These are phyloP conservation scores for Calamus simplicifolius DNA, from an alignment of 176 grass and related monocot species.

Conservation along the genomic window DNA sequence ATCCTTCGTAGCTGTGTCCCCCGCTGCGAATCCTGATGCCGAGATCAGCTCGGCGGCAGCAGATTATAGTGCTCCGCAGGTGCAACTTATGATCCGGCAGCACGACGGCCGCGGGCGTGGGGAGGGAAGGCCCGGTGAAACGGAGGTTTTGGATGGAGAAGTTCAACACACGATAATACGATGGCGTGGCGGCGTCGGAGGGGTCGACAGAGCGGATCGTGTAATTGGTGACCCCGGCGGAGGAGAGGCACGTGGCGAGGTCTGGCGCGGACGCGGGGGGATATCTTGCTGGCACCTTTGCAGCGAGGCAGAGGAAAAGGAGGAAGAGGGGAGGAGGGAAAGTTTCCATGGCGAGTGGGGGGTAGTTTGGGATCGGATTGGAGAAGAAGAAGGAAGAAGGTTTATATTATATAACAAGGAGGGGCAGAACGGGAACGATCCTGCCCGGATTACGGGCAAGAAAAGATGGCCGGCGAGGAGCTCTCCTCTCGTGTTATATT, in stretches of 20 bases:
- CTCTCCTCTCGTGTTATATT: too few species aligned
- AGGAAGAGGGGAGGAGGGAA: too few species aligned
- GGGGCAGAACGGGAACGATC: too few species aligned
- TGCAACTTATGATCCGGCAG: slow-evolving; percentile 29
- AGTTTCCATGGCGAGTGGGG: too few species aligned
- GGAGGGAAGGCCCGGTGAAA: slow-evolving; percentile 23
- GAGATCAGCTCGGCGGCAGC: slow-evolving; percentile 23
- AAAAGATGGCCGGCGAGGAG: too few species aligned
- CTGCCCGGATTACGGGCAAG: too few species aligned
- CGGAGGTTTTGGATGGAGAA: slow-evolving; percentile 71
- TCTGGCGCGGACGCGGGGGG: too few species aligned
- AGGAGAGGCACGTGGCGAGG: slow-evolving; percentile 37
- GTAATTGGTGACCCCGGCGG: slow-evolving; percentile 46
- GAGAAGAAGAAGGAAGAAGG: too few species aligned
- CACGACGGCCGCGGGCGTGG: slow-evolving; percentile 33
- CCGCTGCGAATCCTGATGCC: slow-evolving; percentile 63
- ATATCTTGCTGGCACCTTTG: too few species aligned
- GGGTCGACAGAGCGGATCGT: slow-evolving; percentile 12
- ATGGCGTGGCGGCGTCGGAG: not conserved
- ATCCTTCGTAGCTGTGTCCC: slow-evolving; percentile 85
- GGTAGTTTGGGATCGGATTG: too few species aligned
- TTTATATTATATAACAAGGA: too few species aligned
- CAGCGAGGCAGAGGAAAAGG: too few species aligned
- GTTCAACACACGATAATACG: slow-evolving; percentile 14
- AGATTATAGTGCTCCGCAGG: slow-evolving; percentile 32